Evolutionary conservation across 805 yeast genomes (phyloP).

Genomic region (Candida mattraensis): DNA sequence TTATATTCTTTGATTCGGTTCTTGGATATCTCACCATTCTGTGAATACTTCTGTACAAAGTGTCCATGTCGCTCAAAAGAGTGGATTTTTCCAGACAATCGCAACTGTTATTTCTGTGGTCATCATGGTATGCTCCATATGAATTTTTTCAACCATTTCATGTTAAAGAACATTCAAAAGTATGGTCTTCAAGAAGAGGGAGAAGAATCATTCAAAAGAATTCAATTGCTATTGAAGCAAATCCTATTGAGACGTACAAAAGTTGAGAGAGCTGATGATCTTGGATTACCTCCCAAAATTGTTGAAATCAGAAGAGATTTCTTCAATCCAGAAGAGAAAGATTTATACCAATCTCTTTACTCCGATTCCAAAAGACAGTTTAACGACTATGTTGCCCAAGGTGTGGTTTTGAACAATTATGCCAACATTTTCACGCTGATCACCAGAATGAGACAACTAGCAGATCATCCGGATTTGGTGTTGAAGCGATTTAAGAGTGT

Average conservation of each 20-base stretch:
- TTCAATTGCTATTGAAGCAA: conserved; percentile 71
- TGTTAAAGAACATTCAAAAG: conserved; percentile 90
- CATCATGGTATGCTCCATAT: conserved; percentile 95
- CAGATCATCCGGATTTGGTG: conserved; percentile 97
- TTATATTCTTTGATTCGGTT: conserved; percentile 89
- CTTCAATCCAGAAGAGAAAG: conserved; percentile 95
- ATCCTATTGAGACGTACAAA: conserved; percentile 94
- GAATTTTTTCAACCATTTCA: conserved; percentile 92
- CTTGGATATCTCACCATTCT: conserved; percentile 79
- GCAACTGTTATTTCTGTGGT: conserved; percentile 83
- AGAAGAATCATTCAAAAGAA: conserved; percentile 67
- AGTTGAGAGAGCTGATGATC: conserved; percentile 93
- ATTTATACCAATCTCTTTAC: conserved; percentile 82
- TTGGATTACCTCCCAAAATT: conserved; percentile 94
- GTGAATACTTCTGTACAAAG: conserved; percentile 87
- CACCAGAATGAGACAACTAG: conserved; percentile 96
- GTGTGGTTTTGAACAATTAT: conserved; percentile 93
- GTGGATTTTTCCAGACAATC: conserved; percentile 83
- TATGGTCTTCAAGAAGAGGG: conserved; percentile 84
- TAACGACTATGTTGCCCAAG: conserved; percentile 91
- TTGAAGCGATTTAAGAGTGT: conserved; percentile 59
- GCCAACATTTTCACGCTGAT: conserved; percentile 95
- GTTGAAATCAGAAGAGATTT: conserved; percentile 84
- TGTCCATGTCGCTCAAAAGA: conserved; percentile 81
- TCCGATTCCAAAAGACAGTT: conserved; percentile 84